Evolutionary conservation across 305 asterid species (phyloP).

Genomic region (Rubia tinctorum): DNA sequence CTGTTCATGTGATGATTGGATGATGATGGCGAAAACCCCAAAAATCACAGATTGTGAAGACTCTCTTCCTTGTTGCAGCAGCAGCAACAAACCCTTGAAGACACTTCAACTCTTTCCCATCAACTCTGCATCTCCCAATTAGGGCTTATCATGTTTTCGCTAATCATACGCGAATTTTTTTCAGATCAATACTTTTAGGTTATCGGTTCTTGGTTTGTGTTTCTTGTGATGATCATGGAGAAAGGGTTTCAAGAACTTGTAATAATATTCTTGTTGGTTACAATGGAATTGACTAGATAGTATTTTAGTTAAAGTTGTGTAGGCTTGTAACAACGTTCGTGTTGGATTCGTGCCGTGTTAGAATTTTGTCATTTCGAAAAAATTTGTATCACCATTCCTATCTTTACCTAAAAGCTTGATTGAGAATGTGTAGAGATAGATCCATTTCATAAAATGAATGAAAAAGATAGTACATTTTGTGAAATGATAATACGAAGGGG

Average conservation of each 20-base stretch:
- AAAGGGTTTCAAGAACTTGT: neutral
- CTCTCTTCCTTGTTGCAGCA: slow-evolving; percentile 18
- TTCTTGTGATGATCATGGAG: neutral
- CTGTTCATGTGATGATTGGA: slow-evolving; percentile 36
- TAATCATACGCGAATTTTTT: neutral
- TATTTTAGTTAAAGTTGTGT: neutral
- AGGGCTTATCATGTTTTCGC: neutral
- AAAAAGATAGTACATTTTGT: slow-evolving; percentile 7
- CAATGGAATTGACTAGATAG: neutral
- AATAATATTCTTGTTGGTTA: neutral
- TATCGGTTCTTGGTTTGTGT: neutral
- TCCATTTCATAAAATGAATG: too few relatives aligned
- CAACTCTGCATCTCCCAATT: slow-evolving; percentile 14
- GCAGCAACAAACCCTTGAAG: slow-evolving; percentile 43
- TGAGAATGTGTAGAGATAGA: neutral
- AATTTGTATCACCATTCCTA: neutral
- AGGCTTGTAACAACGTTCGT: neutral
- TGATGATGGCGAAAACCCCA: slow-evolving; percentile 23
- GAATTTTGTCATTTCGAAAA: neutral
- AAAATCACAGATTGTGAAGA: slow-evolving; percentile 9
- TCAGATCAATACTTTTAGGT: neutral
- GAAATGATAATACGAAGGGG: slow-evolving; percentile 13
- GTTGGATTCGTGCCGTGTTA: neutral
- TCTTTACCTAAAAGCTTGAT: neutral
- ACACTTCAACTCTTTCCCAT: slow-evolving; percentile 89